These are phyloP conservation scores for Violaceomyces palustris DNA, from an alignment of 1,284 basidiomycete species.

Conservation along the genomic window DNA sequence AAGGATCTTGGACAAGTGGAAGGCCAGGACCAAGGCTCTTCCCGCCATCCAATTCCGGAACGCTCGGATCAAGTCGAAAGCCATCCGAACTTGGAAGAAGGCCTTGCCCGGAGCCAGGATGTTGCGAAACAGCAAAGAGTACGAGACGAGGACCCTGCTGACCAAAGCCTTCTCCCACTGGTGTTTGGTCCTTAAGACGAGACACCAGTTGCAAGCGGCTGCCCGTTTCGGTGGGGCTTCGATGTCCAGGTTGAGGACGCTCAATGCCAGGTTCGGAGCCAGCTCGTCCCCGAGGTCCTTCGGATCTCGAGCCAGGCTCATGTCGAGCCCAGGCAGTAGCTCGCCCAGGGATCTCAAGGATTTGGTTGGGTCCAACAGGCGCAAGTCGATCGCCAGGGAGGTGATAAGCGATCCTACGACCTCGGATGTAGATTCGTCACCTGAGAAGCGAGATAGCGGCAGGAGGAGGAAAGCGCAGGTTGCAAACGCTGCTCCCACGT, in stretches of 20 bases:
- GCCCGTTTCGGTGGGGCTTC: conserved; percentile 12
- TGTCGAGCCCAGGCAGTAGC: too few species aligned
- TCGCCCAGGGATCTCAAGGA: too few species aligned
- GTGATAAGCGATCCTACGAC: too few species aligned
- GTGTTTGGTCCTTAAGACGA: conserved; percentile 1
- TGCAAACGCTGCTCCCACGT: too few species aligned
- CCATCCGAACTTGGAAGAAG: conserved; percentile 10
- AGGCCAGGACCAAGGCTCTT: conserved; percentile 9
- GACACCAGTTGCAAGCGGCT: conserved; percentile 11
- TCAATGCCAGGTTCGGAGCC: too few species aligned
- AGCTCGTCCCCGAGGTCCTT: too few species aligned
- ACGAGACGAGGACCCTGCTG: conserved; percentile 1
- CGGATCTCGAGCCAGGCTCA: too few species aligned
- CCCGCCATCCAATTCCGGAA: conserved; percentile 30
- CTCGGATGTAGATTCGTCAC: too few species aligned
- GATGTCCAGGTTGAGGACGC: conserved; percentile 6
- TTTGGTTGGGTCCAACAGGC: too few species aligned
- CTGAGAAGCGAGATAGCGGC: too few species aligned
- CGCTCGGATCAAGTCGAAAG: conserved; percentile 5
- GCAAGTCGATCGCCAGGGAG: too few species aligned
- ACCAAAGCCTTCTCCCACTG: conserved; percentile 3
- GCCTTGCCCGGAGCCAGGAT: conserved; percentile 10
- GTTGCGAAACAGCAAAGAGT: conserved; percentile 3
- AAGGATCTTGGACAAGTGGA: conserved; percentile 13
- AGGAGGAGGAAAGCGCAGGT: too few species aligned